Evolutionary conservation across 352 stramenopile genomes (phyloP).

Genomic region (Globisporangium takayamanum): DNA sequence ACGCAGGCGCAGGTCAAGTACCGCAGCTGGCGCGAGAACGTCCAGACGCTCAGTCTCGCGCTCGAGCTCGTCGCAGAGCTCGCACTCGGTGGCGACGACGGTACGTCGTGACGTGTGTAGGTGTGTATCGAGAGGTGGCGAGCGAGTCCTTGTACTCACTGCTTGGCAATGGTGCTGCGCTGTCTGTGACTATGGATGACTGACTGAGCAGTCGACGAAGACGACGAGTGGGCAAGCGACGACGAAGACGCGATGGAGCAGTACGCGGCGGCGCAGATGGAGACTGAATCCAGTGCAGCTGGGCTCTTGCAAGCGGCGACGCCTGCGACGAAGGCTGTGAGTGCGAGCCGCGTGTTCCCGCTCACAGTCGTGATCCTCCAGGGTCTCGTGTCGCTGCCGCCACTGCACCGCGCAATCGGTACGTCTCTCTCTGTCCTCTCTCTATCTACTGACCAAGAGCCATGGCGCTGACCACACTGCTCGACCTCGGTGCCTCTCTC

Average conservation of each 20-base stretch:
- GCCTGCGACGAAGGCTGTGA: conserved; percentile 27
- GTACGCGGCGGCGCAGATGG: conserved; percentile 63
- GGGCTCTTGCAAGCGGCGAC: conserved; percentile 13
- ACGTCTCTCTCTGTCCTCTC: conserved; percentile 9
- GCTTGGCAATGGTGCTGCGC: not conserved
- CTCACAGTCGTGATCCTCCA: conserved; percentile 67
- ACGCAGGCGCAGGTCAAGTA: conserved; percentile 58
- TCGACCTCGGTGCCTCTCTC: not conserved
- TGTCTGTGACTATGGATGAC: not conserved
- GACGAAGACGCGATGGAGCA: conserved; percentile 87
- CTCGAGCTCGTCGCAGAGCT: conserved; percentile 76
- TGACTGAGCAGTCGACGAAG: conserved; percentile 37
- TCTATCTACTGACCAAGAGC: not conserved
- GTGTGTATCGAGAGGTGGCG: not conserved
- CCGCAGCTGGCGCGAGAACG: conserved; percentile 73
- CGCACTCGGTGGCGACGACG: conserved; percentile 39
- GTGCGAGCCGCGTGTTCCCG: conserved; percentile 40
- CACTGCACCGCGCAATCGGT: conserved; percentile 47
- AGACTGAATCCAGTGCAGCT: conserved; percentile 15
- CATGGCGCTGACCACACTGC: not conserved
- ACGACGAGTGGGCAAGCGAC: conserved; percentile 83
- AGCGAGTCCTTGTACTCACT: not conserved
- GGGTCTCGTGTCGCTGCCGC: conserved; percentile 64
- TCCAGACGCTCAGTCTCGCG: conserved; percentile 69
- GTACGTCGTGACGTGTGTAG: conserved; percentile 9